Evolutionary conservation across 78 protist genomes (phyloP), one percentile per base, ranked within the genome.

Genomic region (Dictyostelium capitatum): DNA sequence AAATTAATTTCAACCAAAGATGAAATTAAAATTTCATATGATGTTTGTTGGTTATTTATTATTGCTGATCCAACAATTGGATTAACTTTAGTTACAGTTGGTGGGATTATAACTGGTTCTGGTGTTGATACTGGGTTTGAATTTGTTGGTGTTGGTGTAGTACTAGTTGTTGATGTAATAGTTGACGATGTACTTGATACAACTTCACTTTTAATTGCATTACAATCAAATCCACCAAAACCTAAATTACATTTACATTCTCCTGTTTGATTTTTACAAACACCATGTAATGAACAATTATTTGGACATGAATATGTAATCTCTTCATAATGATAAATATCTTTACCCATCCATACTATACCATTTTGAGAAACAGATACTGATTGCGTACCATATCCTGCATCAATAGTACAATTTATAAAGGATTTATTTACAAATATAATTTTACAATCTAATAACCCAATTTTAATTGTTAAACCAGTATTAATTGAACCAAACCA

Each of bases 191-290:
- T 43, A 37, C 43, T 37, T 37, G 43, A 37, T 37, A 37, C 2
- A 37, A 37, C 43, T 3, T 37, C 43, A 37, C 2, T 37, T 37
- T 37, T 37, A 3, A 37, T 37, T 37, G 43, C 43, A 73, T 73
- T 73, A 47, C 79, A 73, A 73, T 73, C 57, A n/a, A 73, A 73
- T 43, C 79, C 79, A 46, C 59, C 56, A 51, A 32, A 73, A 8
- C 79, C 79, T 43, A 4, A 7, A 20, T 3, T n/a, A 20, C 79
- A 73, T 46, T 46, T 73, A 73, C 79, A 73, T 46, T 46, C 25
- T 19, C 79, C 79, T 10, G 20, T 12, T 37, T 19, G 10, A 7
- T 43, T 37, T 0, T 73, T 47, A 73, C 79, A 73, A 46, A 4
- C 46, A n/a, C 79, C 51, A 46, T 73, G 17, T 73, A 10, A 28